Base-by-base conservation (phyloP, 345 rosid species). In the Trapa bicornis region DNA sequence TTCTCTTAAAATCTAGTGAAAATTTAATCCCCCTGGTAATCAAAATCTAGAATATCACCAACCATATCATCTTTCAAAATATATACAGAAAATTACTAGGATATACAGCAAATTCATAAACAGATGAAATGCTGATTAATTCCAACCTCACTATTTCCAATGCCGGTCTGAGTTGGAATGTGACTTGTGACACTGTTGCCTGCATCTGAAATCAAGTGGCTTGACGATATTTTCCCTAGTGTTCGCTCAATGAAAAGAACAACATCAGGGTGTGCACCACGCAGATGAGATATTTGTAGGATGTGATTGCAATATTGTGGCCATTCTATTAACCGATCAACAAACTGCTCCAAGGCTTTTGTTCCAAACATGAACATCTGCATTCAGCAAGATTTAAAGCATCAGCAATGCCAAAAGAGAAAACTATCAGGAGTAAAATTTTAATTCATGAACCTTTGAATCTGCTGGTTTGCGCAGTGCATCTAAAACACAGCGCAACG, bases 251-350 rank as follows among this genome's bases (percentile, higher is more conserved):
- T 89, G 77, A 89, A 88, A 70, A 88, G 73, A 77, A 94, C 92
- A 81, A 94, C 80, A 71, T 94, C 97, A 4, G 89, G 67, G 76
- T 89, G 97, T 71, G 91, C 84, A 54, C 76, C 75, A 56, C 97
- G 95, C 70, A 94, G 78, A 79, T 94, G 96, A 74, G 99, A 94
- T 79, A 94, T 94, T 80, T 94, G 99, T 69, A 94, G 83, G 68
- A 94, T 91, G 75, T 91, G 99, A 76, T 91, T 89, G 84, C 99
- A 94, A 80, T 94, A 94, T 62, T 94, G 99, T 1, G 99, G 99
- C 95, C 92, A 87, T 80, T 94, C 99, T 70, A 91, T 83, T 61
- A 94, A 79, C 63, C 99, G 96, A 74, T 89, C 96, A 77, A 91
- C 87, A 65, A 94, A 94, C 82, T 94, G 95, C 80, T 94, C 97